Evolutionary conservation across 192 early-diverging fungal genomes (phyloP).

Genomic region (Coemansia sp.): DNA sequence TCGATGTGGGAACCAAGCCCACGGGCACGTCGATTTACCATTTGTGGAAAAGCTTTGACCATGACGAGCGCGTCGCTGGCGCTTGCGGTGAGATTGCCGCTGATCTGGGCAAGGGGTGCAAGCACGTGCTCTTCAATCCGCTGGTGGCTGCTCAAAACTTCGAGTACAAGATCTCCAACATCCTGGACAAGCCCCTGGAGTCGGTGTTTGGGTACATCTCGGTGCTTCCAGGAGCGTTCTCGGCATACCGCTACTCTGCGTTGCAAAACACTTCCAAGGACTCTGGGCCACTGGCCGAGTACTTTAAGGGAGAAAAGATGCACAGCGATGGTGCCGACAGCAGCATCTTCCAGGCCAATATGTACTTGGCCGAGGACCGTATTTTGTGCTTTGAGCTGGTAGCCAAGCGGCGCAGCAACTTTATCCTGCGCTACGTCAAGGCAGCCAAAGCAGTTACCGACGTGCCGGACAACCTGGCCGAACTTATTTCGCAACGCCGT

Average conservation of each 20-base stretch:
- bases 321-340: constrained; percentile 69
- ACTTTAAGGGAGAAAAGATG: constrained; percentile 91
- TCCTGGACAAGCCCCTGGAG: constrained; percentile 95
- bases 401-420: constrained; percentile 74
- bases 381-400: constrained; percentile 95
- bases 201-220: constrained; percentile 94
- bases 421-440: constrained; percentile 86
- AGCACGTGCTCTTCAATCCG: constrained; percentile 71
- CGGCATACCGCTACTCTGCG: constrained; percentile 88
- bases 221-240: constrained; percentile 94
- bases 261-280: constrained; percentile 65
- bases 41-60: constrained; percentile 91
- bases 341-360: constrained; percentile 82
- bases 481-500: constrained; percentile 94
- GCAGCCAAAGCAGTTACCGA: constrained; percentile 89
- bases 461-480: constrained; percentile 82
- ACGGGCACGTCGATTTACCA: constrained; percentile 82
- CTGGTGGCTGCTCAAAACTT: constrained; percentile 95
- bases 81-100: constrained; percentile 95
- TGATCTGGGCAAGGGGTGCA: constrained; percentile 71
- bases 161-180: constrained; percentile 98
- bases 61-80: constrained; percentile 75
- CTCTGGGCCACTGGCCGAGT: constrained; percentile 68
- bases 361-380: constrained; percentile 91
- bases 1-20: constrained; percentile 93